Conservation (phyloP, 2,329 filamentous ascomycete genomes). For the Fusarium sororula region DNA sequence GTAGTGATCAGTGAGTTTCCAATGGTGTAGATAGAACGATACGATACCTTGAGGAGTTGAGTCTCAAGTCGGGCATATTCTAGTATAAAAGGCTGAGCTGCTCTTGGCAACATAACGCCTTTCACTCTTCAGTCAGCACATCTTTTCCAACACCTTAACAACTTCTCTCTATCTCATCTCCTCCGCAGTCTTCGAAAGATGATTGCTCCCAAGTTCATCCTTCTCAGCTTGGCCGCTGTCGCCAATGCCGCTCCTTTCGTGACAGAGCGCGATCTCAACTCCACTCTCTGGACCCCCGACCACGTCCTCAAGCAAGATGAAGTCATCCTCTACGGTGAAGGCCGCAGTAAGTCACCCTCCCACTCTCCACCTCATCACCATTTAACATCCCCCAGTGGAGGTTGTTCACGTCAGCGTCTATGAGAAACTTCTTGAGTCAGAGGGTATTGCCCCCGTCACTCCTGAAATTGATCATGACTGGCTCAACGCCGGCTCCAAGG, state of each 20-base stretch:
- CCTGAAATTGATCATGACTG: constrained; percentile 6
- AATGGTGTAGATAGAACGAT: too few species aligned
- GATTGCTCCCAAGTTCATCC: not conserved
- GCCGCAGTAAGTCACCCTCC: not conserved
- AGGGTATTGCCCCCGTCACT: not conserved
- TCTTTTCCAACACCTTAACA: rapidly evolving
- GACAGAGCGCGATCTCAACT: constrained; percentile 12
- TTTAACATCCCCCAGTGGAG: not conserved
- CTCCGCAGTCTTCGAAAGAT: not conserved
- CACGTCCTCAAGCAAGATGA: constrained; percentile 22
- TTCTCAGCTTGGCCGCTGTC: not conserved
- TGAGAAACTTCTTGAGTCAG: constrained; percentile 4
- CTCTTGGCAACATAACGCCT: rapidly evolving
- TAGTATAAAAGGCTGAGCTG: not conserved
- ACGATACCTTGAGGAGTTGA: rapidly evolving
- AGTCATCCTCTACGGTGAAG: constrained; percentile 27
- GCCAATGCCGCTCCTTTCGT: constrained; percentile 21
- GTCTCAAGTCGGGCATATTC: rapidly evolving
- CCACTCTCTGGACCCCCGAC: constrained; percentile 24
- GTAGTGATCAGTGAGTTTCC: too few species aligned
- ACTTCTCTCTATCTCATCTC: rapidly evolving
- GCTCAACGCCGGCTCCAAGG: not conserved
- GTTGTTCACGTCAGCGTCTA: constrained; percentile 21
- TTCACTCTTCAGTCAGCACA: rapidly evolving
- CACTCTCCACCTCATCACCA: rapidly evolving